Base-by-base conservation (phyloP, 78 protist genomes). In the Cyanophora paradoxa region DNA sequence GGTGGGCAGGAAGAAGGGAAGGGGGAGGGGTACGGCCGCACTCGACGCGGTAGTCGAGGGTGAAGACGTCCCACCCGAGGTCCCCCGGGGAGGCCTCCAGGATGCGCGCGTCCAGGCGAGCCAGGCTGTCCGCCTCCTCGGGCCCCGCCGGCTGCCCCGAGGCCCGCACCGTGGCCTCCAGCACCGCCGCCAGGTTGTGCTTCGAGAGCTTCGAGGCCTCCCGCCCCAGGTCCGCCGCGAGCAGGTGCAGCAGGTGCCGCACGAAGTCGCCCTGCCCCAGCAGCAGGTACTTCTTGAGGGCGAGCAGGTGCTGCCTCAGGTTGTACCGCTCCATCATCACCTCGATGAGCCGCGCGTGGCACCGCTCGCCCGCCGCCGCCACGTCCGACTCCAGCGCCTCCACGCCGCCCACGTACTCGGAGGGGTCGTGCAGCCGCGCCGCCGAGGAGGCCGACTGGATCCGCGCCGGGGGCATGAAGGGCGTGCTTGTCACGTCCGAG, bases 191-290 rank as follows among this genome's bases (percentile, higher is more conserved):
- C 33, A 88, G 34, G 11, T 79, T 66, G 57, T n/a, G n/a, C n/a
- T n/a, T n/a, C n/a, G n/a, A n/a, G 14, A 88, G 57, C 40, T 75
- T 44, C 50, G 59, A 34, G 5, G 64, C 82, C 0, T 83, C 88
- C 7, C 52, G n/a, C 26, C 54, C 17, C 8, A 86, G 58, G 20
- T 85, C 69, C 26, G 33, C 42, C 50, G n/a, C 74, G 28, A 88
- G 75, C 36, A 71, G 63, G n/a, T 86, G 87, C 88, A 86, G 85
- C 34, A 88, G 64, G 11, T 39, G 28, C 42, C 79, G 88, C n/a
- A 85, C 82, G 28, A 88, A 88, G 68, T 88, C 93, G 26, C 93
- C 93, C 67, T 88, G 89, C 20, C 90, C 89, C 70, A 88, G 68
- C 24, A 88, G 56, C 72, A 88, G 33, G 20, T 82, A 85, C 30